Conservation (phyloP, 768 basidiomycete genomes). For the Dentipellis sp. region DNA sequence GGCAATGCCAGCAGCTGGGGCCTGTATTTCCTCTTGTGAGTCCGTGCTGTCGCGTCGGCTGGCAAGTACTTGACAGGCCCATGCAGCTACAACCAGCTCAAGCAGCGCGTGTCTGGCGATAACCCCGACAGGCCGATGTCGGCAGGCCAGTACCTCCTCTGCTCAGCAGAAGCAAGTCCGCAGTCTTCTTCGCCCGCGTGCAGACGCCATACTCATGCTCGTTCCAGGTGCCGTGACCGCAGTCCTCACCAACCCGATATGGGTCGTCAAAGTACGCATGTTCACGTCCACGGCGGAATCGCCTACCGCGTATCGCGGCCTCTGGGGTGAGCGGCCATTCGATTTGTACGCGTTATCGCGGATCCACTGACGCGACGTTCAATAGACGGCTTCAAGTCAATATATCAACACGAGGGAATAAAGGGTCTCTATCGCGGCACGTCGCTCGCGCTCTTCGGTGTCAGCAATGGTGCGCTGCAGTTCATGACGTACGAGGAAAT, state of each 20-base stretch:
- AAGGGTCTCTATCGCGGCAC: slow-evolving; percentile 84
- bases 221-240: slow-evolving; percentile 82
- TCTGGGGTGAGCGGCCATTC: slow-evolving; percentile 50
- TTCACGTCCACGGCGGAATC: slow-evolving; percentile 71
- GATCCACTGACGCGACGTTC: neutral
- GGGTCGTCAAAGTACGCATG: slow-evolving; percentile 97
- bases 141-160: slow-evolving; percentile 73
- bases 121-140: slow-evolving; percentile 62
- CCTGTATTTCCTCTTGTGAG: slow-evolving; percentile 94
- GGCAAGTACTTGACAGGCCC: neutral
- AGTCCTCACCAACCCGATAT: slow-evolving; percentile 92
- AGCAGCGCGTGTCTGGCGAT: slow-evolving; percentile 63
- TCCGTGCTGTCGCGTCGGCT: slow-evolving; percentile 8
- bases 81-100: slow-evolving; percentile 85
- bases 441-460: slow-evolving; percentile 80
- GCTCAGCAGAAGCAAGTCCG: slow-evolving; percentile 95
- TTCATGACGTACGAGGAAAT: slow-evolving; percentile 96
- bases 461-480: slow-evolving; percentile 90
- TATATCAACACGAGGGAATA: slow-evolving; percentile 66
- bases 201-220: slow-evolving; percentile 5
- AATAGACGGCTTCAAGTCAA: slow-evolving; percentile 62
- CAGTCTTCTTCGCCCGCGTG: slow-evolving; percentile 20
- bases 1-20: slow-evolving; percentile 98
- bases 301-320: slow-evolving; percentile 66
- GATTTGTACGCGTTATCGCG: slow-evolving; percentile 2